Conservation (phyloP, 2,329 filamentous ascomycete genomes). For the Didymella pinodella region DNA sequence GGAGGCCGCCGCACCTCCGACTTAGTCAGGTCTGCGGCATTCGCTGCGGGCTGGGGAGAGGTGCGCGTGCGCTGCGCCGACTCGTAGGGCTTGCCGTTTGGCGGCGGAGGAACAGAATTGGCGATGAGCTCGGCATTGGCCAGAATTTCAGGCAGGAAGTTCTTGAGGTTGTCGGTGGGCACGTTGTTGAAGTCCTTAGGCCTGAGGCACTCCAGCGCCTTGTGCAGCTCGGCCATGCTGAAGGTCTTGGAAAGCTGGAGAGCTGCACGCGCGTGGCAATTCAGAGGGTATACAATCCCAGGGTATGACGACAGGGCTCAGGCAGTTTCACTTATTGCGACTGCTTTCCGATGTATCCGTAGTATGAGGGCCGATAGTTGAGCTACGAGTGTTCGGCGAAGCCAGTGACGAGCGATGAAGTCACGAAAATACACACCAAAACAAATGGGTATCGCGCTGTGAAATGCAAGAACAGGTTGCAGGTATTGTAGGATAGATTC, state of each 20-base stretch:
- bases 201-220: conserved; percentile 55
- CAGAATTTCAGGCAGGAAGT: conserved; percentile 54
- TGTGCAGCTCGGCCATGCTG: conserved; percentile 52
- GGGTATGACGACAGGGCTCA: conserved; percentile 4
- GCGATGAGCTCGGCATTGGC: conserved; percentile 72
- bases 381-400: conserved; percentile 7
- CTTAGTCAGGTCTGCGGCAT: conserved; percentile 61
- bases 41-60: conserved; percentile 61
- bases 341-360: conserved; percentile 20
- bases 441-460: conserved; percentile 5
- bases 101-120: conserved; percentile 74
- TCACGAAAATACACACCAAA: conserved; percentile 8
- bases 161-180: conserved; percentile 52
- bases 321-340: not conserved
- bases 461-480: not conserved
- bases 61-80: conserved; percentile 64
- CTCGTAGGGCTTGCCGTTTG: conserved; percentile 55
- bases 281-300: not conserved
- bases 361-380: conserved; percentile 11
- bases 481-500: not conserved
- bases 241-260: not conserved
- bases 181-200: conserved; percentile 57
- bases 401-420: conserved; percentile 16
- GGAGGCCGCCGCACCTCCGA: conserved; percentile 60
- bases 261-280: not conserved